Percentiles rank a stretch among this genome's conserved stretches.
Conservation (phyloP, 1,284 basidiomycete genomes). For the Cronartium ribicola region DNA sequence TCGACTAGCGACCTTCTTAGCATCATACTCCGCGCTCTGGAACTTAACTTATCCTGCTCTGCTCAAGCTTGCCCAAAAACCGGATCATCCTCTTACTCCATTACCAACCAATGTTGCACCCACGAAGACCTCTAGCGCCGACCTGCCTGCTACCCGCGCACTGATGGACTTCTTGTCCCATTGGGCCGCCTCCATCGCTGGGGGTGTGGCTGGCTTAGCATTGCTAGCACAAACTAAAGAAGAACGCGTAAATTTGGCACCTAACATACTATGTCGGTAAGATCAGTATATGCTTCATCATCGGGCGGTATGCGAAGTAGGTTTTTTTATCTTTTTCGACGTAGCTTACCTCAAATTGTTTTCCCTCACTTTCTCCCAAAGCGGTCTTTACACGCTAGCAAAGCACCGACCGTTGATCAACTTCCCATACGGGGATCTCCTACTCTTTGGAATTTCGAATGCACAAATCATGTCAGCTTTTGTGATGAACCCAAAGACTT, state of each 20-base stretch:
- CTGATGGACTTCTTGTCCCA: conserved; percentile 18
- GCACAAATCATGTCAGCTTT: conserved; percentile 42
- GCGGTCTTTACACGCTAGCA: conserved; percentile 35
- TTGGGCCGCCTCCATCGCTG: conserved; percentile 31
- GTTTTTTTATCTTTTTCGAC: neutral
- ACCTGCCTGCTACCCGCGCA: neutral
- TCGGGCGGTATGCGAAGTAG: neutral
- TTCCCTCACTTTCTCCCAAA: conserved; percentile 8
- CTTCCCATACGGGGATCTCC: conserved; percentile 27
- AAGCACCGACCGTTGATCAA: conserved; percentile 33
- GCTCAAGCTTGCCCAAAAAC: conserved; percentile 12
- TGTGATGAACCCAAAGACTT: conserved; percentile 30
- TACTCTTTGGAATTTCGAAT: conserved; percentile 41
- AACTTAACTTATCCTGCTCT: conserved; percentile 24
- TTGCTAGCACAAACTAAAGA: conserved; percentile 33
- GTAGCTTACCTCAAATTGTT: neutral
- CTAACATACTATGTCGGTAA: conserved; percentile 41
- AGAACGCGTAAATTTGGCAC: conserved; percentile 40
- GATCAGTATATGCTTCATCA: neutral
- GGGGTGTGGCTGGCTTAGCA: conserved; percentile 30
- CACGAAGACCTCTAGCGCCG: neutral
- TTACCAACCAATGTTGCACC: neutral
- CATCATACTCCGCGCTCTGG: conserved; percentile 32
- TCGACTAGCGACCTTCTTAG: conserved; percentile 28
- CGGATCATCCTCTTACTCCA: neutral